Conservation (phyloP, 2,329 filamentous ascomycete species). For the Fusarium globosum region DNA sequence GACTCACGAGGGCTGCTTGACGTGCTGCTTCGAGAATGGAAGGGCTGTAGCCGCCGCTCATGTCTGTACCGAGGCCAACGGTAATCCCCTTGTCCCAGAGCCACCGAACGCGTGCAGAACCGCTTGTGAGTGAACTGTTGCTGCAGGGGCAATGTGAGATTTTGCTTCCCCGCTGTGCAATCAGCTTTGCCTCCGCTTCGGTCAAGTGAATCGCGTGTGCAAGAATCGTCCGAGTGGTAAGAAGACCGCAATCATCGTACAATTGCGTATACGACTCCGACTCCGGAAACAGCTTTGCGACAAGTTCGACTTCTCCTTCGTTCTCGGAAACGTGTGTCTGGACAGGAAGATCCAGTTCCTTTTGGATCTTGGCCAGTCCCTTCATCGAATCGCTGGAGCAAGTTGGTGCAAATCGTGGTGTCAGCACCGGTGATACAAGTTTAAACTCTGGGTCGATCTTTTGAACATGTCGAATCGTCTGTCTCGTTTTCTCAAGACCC, state of each 20-base stretch:
- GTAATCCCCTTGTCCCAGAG: slow-evolving; percentile 79
- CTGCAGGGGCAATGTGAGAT: slow-evolving; percentile 89
- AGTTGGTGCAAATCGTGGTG: slow-evolving; percentile 74
- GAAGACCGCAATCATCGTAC: slow-evolving; percentile 78
- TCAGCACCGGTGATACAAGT: slow-evolving; percentile 83
- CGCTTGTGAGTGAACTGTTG: slow-evolving; percentile 85
- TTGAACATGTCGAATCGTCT: slow-evolving; percentile 73
- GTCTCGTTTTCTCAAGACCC: slow-evolving; percentile 66
- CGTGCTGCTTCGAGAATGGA: slow-evolving; percentile 85
- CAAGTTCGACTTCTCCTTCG: slow-evolving; percentile 75
- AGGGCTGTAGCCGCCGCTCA: slow-evolving; percentile 86
- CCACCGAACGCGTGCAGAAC: slow-evolving; percentile 78
- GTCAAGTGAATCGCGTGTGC: slow-evolving; percentile 86
- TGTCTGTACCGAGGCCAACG: slow-evolving; percentile 90
- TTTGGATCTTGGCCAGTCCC: slow-evolving; percentile 72
- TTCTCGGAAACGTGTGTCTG: slow-evolving; percentile 96
- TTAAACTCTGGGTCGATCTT: slow-evolving; percentile 71
- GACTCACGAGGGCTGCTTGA: slow-evolving; percentile 81
- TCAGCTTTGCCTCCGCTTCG: slow-evolving; percentile 71
- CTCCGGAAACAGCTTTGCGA: slow-evolving; percentile 75
- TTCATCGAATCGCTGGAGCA: slow-evolving; percentile 71
- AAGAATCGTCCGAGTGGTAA: slow-evolving; percentile 80
- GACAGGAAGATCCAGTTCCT: slow-evolving; percentile 71
- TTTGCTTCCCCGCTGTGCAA: slow-evolving; percentile 71
- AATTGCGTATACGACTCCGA: slow-evolving; percentile 75